Conservation (phyloP, 805 yeast species). For the Citeromyces matritensis region DNA sequence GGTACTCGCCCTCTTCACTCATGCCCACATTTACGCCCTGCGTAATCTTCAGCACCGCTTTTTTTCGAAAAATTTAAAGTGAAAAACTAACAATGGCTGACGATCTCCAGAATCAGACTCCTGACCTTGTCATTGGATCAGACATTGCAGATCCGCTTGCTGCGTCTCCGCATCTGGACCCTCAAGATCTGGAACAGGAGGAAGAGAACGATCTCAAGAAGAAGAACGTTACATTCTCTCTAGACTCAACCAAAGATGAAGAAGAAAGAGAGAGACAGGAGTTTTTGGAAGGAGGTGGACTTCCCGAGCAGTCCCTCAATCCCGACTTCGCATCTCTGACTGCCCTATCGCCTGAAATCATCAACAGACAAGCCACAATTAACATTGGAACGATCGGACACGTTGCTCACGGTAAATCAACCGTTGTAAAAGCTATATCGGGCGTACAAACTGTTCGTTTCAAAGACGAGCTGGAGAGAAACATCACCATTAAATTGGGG, state of each 20-base stretch:
- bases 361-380: slow-evolving; percentile 97
- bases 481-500: slow-evolving; percentile 95
- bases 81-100: slow-evolving; percentile 36
- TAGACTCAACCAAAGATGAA: slow-evolving; percentile 41
- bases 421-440: slow-evolving; percentile 95
- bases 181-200: slow-evolving; percentile 19
- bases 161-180: slow-evolving; percentile 16
- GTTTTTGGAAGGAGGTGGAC: slow-evolving; percentile 96
- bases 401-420: slow-evolving; percentile 98
- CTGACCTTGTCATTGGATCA: slow-evolving; percentile 62
- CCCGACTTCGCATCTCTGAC: slow-evolving; percentile 74
- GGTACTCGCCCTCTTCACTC: no score
- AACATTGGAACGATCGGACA: slow-evolving; percentile 99
- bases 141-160: slow-evolving; percentile 14
- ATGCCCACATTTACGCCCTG: no score
- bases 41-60: no score
- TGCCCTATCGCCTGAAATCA: slow-evolving; percentile 88
- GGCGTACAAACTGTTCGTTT: slow-evolving; percentile 99
- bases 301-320: slow-evolving; percentile 89
- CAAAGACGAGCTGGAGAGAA: slow-evolving; percentile 98
- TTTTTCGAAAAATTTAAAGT: background rate
- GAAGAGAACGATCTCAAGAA: slow-evolving; percentile 26
- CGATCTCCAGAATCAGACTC: slow-evolving; percentile 75
- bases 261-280: slow-evolving; percentile 72
- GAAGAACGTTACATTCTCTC: slow-evolving; percentile 78